Evolutionary conservation across 75 land plant species (phyloP).

Genomic region (Ceratopteris richardii): DNA sequence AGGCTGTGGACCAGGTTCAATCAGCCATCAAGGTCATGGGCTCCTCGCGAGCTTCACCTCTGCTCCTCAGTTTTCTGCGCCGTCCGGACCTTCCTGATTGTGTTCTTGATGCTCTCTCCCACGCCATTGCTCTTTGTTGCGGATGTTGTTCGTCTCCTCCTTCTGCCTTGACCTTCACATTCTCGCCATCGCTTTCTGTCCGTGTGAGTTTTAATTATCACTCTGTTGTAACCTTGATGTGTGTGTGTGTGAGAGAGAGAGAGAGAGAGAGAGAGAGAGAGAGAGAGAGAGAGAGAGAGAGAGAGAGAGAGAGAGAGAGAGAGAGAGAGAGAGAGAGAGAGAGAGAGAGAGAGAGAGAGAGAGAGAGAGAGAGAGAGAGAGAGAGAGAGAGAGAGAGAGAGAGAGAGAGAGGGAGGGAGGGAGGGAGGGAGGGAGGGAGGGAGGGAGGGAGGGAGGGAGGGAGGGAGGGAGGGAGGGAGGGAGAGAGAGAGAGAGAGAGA

Average conservation of each 20-base stretch:
- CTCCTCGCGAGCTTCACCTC: not conserved
- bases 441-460: too few relatives aligned
- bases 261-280: not conserved
- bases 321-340: not conserved
- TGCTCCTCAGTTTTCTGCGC: conserved; percentile 10
- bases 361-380: not conserved
- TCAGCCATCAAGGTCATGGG: not conserved
- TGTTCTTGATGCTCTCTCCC: conserved; percentile 13
- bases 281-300: not conserved
- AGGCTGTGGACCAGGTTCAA: not conserved
- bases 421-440: too few relatives aligned
- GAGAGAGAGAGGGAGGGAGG: too few relatives aligned
- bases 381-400: too few relatives aligned
- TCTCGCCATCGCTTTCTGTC: conserved; percentile 11
- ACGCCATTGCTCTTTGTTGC: conserved; percentile 14
- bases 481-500: too few relatives aligned
- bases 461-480: too few relatives aligned
- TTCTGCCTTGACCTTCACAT: conserved; percentile 3
- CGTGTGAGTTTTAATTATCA: not conserved
- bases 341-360: not conserved
- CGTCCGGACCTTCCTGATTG: conserved; percentile 1
- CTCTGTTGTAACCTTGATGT: not conserved
- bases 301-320: conserved; percentile 1
- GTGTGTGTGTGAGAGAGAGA: not conserved
- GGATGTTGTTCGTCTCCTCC: conserved; percentile 17